Percentiles rank a stretch among this genome's conserved stretches.
Evolutionary conservation across 768 basidiomycete genomes (phyloP).

Genomic region (Lentinus brumalis): DNA sequence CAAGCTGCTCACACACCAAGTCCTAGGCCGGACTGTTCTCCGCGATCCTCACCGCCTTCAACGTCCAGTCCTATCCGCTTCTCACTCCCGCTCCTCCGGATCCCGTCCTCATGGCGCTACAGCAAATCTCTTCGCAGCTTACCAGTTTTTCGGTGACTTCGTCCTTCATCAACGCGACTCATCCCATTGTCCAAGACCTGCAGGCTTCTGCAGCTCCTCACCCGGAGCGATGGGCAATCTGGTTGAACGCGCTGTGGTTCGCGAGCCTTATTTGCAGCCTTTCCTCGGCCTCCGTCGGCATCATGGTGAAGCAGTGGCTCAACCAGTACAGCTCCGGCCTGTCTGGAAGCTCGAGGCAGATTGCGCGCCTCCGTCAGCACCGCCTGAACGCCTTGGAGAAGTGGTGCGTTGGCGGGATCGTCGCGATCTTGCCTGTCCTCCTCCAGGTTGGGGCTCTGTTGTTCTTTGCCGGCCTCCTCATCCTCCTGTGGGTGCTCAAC

Average conservation of each 20-base stretch:
- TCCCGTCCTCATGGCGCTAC: background rate
- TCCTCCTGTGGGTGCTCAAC: slow-evolving; percentile 17
- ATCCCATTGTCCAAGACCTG: background rate
- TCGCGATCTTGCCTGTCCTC: slow-evolving; percentile 8
- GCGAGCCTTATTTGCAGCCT: slow-evolving; percentile 14
- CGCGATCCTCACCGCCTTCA: slow-evolving; percentile 6
- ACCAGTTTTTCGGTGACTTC: background rate
- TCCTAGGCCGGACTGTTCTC: background rate
- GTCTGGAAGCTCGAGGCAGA: slow-evolving; percentile 19
- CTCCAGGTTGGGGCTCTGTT: slow-evolving; percentile 15
- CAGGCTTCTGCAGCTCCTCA: background rate
- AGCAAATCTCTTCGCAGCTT: slow-evolving; percentile 5
- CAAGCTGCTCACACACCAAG: too few relatives aligned
- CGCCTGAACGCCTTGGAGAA: slow-evolving; percentile 17
- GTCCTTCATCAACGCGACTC: background rate
- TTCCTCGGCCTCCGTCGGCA: slow-evolving; percentile 14
- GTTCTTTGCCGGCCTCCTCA: slow-evolving; percentile 22
- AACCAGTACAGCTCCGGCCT: slow-evolving; percentile 13
- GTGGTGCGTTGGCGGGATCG: slow-evolving; percentile 19
- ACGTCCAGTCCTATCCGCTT: slow-evolving; percentile 2
- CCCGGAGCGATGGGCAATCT: background rate
- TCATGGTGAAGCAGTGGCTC: slow-evolving; percentile 18
- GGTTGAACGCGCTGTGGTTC: slow-evolving; percentile 20
- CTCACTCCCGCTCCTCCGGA: background rate
- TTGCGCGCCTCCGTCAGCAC: slow-evolving; percentile 19